phyloP scores from a whole-genome alignment of 2,329 filamentous ascomycete species.

The Mycosphaerelloides madeirae region DNA sequence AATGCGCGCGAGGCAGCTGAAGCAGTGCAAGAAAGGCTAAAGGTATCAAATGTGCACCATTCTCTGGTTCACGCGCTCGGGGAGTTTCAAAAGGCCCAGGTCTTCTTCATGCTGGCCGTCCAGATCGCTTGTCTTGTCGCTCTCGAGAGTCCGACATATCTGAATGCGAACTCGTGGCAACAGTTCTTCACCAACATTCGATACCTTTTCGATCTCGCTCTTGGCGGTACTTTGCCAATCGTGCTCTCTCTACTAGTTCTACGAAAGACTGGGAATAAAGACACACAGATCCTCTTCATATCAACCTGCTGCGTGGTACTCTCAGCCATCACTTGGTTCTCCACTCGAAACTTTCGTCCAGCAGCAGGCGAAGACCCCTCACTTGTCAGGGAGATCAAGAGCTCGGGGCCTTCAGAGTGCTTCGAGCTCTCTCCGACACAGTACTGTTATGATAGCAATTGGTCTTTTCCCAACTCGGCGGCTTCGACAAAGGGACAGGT shows the following conservation, averaged over 20 bases:
- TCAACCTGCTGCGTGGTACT: constrained; percentile 9
- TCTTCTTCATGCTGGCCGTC: constrained; percentile 18
- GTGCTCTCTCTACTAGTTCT: constrained; percentile 11
- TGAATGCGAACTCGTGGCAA: constrained; percentile 8
- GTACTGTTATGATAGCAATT: constrained; percentile 17
- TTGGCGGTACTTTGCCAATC: constrained; percentile 13
- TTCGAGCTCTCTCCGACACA: constrained; percentile 8
- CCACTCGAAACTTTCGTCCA: background rate
- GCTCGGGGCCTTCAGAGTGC: constrained; percentile 1
- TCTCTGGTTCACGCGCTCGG: constrained; percentile 10
- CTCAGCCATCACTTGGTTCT: constrained; percentile 11
- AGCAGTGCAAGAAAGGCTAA: constrained; percentile 3
- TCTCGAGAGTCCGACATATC: constrained; percentile 8
- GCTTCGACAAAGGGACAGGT: constrained; percentile 7
- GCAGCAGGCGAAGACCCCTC: too few species aligned
- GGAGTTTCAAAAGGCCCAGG: constrained; percentile 17
- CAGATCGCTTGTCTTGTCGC: constrained; percentile 15
- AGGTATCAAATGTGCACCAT: background rate
- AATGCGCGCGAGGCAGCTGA: background rate
- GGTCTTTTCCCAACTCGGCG: constrained; percentile 2
- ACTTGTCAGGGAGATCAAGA: too few species aligned
- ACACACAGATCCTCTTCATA: constrained; percentile 8
- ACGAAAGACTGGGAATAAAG: constrained; percentile 9
- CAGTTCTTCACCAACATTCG: constrained; percentile 14
- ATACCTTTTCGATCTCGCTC: constrained; percentile 12